Conservation (phyloP, 768 basidiomycete genomes). For the Punctularia strigosozonata region DNA sequence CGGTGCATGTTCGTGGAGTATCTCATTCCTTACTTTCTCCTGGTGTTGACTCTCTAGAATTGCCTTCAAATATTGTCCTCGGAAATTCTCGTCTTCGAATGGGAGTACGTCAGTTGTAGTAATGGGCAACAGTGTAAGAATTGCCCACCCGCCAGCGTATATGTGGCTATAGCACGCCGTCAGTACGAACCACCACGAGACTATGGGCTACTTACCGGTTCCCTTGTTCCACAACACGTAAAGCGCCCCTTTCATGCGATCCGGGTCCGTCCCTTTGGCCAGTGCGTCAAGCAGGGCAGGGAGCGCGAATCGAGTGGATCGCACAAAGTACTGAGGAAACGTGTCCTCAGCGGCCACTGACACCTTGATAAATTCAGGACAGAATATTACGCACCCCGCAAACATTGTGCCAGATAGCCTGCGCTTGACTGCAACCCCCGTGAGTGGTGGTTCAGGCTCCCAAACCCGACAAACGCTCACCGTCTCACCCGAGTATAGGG, state of each 20-base stretch:
- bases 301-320: constrained; percentile 56
- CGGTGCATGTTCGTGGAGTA: neutral
- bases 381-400: constrained; percentile 38
- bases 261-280: constrained; percentile 69
- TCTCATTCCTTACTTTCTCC: constrained; percentile 49
- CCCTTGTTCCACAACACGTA: constrained; percentile 71
- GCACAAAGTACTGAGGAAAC: constrained; percentile 45
- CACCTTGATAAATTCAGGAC: neutral
- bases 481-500: constrained; percentile 69
- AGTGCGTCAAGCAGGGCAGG: constrained; percentile 52
- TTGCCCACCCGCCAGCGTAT: constrained; percentile 53
- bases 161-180: constrained; percentile 35
- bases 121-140: constrained; percentile 3
- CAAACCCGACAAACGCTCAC: constrained; percentile 24
- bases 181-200: constrained; percentile 6
- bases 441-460: constrained; percentile 1
- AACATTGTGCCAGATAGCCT: constrained; percentile 50
- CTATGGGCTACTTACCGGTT: constrained; percentile 31
- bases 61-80: constrained; percentile 45
- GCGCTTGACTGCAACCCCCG: constrained; percentile 41
- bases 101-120: constrained; percentile 4
- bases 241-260: constrained; percentile 91
- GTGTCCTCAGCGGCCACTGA: too few species aligned
- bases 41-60: constrained; percentile 73
- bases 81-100: constrained; percentile 39